A percentile compares a stretch with the other conserved stretches of the same genome.
These are phyloP conservation scores for Talinum fruticosum DNA, from an alignment of 148 eudicot species.

Conservation along the genomic window DNA sequence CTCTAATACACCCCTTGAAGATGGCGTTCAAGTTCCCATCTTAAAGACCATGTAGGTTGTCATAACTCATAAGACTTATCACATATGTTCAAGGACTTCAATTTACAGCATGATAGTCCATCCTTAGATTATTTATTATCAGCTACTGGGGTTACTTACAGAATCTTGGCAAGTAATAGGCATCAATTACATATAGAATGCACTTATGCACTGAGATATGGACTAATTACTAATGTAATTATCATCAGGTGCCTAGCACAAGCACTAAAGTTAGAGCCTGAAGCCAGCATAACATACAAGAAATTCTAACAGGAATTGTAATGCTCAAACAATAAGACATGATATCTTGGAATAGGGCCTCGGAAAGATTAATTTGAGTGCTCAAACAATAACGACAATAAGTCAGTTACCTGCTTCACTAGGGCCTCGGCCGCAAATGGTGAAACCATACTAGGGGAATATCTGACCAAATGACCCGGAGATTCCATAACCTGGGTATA, in stretches of 20 bases:
- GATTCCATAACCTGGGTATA: background rate
- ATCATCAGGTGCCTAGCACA: background rate
- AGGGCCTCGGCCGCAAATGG: background rate
- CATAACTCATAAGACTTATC: too few relatives aligned
- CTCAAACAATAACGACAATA: too few relatives aligned
- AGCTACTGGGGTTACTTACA: background rate
- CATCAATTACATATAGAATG: background rate
- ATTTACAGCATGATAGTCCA: background rate
- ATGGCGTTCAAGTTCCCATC: background rate
- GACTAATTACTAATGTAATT: background rate
- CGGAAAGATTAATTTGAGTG: too few relatives aligned
- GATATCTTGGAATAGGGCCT: background rate
- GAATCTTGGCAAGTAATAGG: background rate
- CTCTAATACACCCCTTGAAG: background rate
- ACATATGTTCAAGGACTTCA: background rate
- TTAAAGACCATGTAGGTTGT: background rate
- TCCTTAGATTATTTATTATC: background rate
- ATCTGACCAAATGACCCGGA: background rate
- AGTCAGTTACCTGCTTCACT: background rate
- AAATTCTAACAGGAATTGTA: background rate
- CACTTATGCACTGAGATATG: background rate
- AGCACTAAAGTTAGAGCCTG: background rate
- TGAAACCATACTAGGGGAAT: background rate
- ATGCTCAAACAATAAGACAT: background rate
- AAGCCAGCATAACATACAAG: background rate